A percentile compares a stretch with the other conserved stretches of the same genome.
Conservation (phyloP, 495 filamentous ascomycete species). For the Cairneyella variabilis region DNA sequence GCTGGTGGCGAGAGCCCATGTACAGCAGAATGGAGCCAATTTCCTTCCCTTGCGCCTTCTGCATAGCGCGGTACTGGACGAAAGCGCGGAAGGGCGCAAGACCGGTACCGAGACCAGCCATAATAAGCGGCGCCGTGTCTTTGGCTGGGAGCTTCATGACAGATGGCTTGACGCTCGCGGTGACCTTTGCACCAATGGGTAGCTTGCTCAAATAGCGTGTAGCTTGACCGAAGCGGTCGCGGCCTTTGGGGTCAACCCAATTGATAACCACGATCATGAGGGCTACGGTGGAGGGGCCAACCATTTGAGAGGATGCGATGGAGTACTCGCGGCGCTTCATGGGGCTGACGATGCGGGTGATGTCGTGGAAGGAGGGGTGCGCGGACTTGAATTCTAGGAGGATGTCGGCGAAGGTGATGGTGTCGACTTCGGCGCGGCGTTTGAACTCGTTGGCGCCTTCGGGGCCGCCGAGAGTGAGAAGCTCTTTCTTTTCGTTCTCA, state of each 20-base stretch:
- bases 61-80: conserved; percentile 95
- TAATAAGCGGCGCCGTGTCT: conserved; percentile 88
- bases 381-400: conserved; percentile 85
- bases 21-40: conserved; percentile 93
- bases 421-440: conserved; percentile 88
- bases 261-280: conserved; percentile 96
- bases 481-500: conserved; percentile 73
- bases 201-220: conserved; percentile 82
- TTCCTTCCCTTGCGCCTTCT: conserved; percentile 89
- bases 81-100: conserved; percentile 97
- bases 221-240: conserved; percentile 88
- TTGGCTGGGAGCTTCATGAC: conserved; percentile 89
- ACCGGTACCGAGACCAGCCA: conserved; percentile 98
- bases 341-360: conserved; percentile 82
- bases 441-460: conserved; percentile 95
- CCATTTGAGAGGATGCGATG: conserved; percentile 92
- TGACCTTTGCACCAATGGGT: conserved; percentile 68
- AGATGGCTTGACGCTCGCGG: conserved; percentile 91
- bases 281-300: conserved; percentile 79
- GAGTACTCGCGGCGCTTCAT: conserved; percentile 97
- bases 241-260: conserved; percentile 86
- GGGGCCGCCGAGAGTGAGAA: conserved; percentile 71
- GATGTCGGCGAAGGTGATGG: conserved; percentile 86
- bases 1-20: conserved; percentile 94
- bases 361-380: conserved; percentile 84